A percentile compares a stretch with the other conserved stretches of the same genome.
These are phyloP conservation scores for Candida ficus DNA, from an alignment of 805 yeast species.

Conservation along the genomic window DNA sequence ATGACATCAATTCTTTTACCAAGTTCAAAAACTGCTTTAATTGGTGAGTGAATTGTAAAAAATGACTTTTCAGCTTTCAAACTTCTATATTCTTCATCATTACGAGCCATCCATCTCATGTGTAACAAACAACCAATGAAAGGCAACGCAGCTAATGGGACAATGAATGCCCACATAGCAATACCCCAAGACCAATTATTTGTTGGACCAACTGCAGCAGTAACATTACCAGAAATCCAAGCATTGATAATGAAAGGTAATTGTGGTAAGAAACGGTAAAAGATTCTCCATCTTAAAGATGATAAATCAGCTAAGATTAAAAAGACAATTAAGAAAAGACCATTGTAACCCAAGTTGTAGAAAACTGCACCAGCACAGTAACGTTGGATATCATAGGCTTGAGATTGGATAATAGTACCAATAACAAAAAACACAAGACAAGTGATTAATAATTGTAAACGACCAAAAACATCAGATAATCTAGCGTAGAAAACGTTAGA, in stretches of 20 bases:
- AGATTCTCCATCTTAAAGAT: slow-evolving; percentile 64
- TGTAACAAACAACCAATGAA: slow-evolving; percentile 46
- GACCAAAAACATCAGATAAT: slow-evolving; percentile 62
- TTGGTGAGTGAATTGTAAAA: slow-evolving; percentile 32
- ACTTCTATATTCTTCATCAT: slow-evolving; percentile 44
- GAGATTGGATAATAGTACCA: slow-evolving; percentile 62
- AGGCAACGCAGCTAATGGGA: slow-evolving; percentile 64
- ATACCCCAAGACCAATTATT: slow-evolving; percentile 66
- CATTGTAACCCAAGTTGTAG: slow-evolving; percentile 54
- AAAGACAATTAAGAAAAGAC: slow-evolving; percentile 51
- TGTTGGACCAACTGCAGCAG: slow-evolving; percentile 29
- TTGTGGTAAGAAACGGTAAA: slow-evolving; percentile 59
- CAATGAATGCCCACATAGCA: slow-evolving; percentile 76
- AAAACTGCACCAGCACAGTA: slow-evolving; percentile 64
- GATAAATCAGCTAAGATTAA: slow-evolving; percentile 64
- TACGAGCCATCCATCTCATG: slow-evolving; percentile 50
- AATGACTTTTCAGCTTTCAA: slow-evolving; percentile 36
- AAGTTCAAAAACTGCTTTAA: slow-evolving; percentile 29
- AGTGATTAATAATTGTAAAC: slow-evolving; percentile 44
- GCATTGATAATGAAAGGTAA: slow-evolving; percentile 72
- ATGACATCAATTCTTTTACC: slow-evolving; percentile 64
- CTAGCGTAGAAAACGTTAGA: slow-evolving; percentile 61
- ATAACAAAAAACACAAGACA: slow-evolving; percentile 51
- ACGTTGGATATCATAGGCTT: slow-evolving; percentile 49
- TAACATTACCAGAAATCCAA: slow-evolving; percentile 66